Base-by-base conservation (phyloP, 2,329 filamentous ascomycete species). In the Aspergillus tubingensis region DNA sequence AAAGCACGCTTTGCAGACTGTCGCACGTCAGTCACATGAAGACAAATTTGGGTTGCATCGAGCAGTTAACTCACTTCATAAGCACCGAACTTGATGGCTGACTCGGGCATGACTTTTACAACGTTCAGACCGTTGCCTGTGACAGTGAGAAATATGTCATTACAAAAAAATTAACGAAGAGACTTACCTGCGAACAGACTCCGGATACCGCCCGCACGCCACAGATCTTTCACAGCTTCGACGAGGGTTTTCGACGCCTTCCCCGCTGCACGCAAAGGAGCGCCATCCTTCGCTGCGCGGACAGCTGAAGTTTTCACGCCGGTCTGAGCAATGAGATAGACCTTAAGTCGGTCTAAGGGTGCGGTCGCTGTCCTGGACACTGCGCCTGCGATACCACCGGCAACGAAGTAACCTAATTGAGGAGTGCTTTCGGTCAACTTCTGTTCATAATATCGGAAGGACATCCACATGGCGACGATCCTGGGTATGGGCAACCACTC, bases 81-180 rank as follows among this genome's bases (percentile, higher is more conserved):
- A 19, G 93, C 94, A 62, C 95, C 95, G 75, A 99, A 99, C 77
- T 97, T 96, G 74, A 99, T 96, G 25, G 95, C 94, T 27, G 94
- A 97, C 79, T 99, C 95, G 0, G 95, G 95, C 92, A 98, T 96
- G 62, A 99, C 95, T 77, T 99, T 99, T 71, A 97, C 77, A 2
- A 99, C 92, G 69, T 99, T 99, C 68, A 99, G 82, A 3, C 95
- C 95, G 72, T 99, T 99, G 39, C 95, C 93, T 96, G 68, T 7
- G 21, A 25, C 8, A 19, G 58, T 74, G 58, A 74, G 64, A 68
- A 58, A 57, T 41, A 63, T 51, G 13, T 38, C 36, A 23, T 51
- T 1, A 7, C 38, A 13, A 11, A 11, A 11, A 32, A 7, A 5
- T 13, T 25, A 19, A 6, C 19, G 51, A 43, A 25, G n/a, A 41